Percentiles rank a stretch among this genome's conserved stretches.
phyloP scores from a whole-genome alignment of 495 filamentous ascomycete species.

The Aspergillus saccharolyticus region DNA sequence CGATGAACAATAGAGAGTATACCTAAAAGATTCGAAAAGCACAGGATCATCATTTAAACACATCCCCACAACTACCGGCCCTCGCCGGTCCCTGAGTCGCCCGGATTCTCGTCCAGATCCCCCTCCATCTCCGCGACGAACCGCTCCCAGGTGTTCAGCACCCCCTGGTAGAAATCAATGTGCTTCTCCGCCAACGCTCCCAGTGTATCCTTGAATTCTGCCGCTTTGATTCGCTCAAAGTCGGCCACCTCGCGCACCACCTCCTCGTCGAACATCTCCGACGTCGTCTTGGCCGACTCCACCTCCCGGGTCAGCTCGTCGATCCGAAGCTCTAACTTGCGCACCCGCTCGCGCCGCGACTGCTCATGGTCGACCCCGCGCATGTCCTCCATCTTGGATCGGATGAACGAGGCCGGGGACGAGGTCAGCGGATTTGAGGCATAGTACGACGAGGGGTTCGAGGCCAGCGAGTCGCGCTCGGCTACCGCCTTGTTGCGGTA shows the following conservation, averaged over 20 bases:
- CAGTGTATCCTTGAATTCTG: constrained; percentile 85
- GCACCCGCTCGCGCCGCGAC: constrained; percentile 72
- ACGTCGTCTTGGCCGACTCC: constrained; percentile 74
- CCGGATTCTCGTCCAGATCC: constrained; percentile 33
- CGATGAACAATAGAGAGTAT: neutral
- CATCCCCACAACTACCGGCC: neutral
- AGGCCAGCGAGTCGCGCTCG: constrained; percentile 81
- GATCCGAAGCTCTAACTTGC: constrained; percentile 87
- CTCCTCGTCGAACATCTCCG: constrained; percentile 89
- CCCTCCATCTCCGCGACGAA: constrained; percentile 86
- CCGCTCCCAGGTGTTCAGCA: constrained; percentile 80
- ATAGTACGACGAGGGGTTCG: constrained; percentile 53
- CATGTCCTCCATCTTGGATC: constrained; percentile 93
- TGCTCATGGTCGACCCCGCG: constrained; percentile 96
- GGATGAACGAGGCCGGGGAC: constrained; percentile 79
- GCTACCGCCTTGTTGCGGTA: constrained; percentile 84
- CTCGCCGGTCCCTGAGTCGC: constrained; percentile 18
- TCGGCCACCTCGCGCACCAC: constrained; percentile 86
- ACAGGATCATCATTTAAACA: neutral
- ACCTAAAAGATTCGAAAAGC: neutral
- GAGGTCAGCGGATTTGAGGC: constrained; percentile 55
- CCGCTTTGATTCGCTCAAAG: constrained; percentile 92
- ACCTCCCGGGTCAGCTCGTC: constrained; percentile 84
- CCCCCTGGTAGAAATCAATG: constrained; percentile 76
- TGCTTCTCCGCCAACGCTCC: constrained; percentile 79